phyloP scores from a whole-genome alignment of 441 rosid species.

The Populus tomentosa region DNA sequence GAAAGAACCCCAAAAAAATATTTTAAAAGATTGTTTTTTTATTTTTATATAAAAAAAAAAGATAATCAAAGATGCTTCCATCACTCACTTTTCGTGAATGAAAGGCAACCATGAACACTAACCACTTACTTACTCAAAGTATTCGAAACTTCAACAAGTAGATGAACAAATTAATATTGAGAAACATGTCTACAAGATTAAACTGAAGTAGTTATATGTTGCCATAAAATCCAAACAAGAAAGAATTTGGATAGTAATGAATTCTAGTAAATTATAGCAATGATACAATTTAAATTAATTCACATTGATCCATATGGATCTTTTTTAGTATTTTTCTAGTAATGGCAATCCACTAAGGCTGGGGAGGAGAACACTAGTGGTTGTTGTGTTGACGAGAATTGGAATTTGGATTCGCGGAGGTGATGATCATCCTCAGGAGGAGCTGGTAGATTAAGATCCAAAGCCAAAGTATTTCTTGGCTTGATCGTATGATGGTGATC shows the following conservation, averaged over 20 bases:
- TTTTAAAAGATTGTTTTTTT: conserved; percentile 16
- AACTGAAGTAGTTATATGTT: neutral
- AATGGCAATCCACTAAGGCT: conserved; percentile 83
- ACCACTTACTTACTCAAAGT: conserved; percentile 77
- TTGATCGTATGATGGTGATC: conserved; percentile 19
- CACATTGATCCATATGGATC: conserved; percentile 27
- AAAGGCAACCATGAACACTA: conserved; percentile 72
- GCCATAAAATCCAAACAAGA: neutral
- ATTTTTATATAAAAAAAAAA: neutral
- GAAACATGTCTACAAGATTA: conserved; percentile 2
- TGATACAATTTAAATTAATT: conserved; percentile 22
- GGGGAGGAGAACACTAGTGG: conserved; percentile 52
- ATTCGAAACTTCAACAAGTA: conserved; percentile 52
- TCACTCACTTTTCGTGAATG: conserved; percentile 86
- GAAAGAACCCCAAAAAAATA: conserved; percentile 3
- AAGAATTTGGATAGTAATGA: conserved; percentile 25
- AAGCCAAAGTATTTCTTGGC: conserved; percentile 40
- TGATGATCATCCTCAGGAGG: conserved; percentile 66
- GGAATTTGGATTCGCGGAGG: conserved; percentile 44
- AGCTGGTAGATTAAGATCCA: conserved; percentile 96
- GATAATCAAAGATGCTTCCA: conserved; percentile 34
- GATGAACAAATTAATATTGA: conserved; percentile 29
- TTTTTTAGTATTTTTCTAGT: conserved; percentile 21
- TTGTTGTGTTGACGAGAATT: conserved; percentile 41
- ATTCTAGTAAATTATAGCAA: conserved; percentile 9